Percentiles rank a stretch among this genome's conserved stretches.
Evolutionary conservation across 192 early-diverging fungal species (phyloP).

Genomic region (Backusella macrospora): DNA sequence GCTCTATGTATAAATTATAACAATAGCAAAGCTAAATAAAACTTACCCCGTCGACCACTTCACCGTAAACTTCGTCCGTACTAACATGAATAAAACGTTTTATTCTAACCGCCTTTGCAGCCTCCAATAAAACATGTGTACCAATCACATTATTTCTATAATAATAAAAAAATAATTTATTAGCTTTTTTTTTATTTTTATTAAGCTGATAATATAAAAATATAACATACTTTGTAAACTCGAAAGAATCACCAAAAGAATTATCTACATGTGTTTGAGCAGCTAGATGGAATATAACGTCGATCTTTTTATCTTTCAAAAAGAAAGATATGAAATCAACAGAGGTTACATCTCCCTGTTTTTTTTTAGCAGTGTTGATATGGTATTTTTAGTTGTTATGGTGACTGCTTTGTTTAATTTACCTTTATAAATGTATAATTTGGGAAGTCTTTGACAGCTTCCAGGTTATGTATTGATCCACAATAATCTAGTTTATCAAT

Average conservation of each 20-base stretch:
- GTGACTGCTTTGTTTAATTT: background rate
- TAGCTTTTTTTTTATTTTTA: background rate
- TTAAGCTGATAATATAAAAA: background rate
- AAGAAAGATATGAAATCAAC: slow-evolving; percentile 64
- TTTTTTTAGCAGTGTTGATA: background rate
- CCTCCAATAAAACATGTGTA: slow-evolving; percentile 80
- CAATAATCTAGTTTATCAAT: slow-evolving; percentile 85
- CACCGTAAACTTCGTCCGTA: slow-evolving; percentile 87
- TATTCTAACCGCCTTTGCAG: slow-evolving; percentile 54
- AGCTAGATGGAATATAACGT: slow-evolving; percentile 77
- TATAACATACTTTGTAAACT: slow-evolving; percentile 61
- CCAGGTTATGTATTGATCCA: slow-evolving; percentile 64
- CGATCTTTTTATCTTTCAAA: slow-evolving; percentile 67
- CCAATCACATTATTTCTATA: slow-evolving; percentile 74
- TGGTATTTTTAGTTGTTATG: background rate
- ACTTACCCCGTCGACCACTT: slow-evolving; percentile 57
- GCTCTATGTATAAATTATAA: background rate
- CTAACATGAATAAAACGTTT: slow-evolving; percentile 75
- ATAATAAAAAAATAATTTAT: background rate
- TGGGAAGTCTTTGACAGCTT: slow-evolving; percentile 42
- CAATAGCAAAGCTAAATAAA: background rate
- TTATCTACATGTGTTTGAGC: slow-evolving; percentile 86
- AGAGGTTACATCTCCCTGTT: slow-evolving; percentile 68
- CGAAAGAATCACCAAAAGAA: slow-evolving; percentile 82
- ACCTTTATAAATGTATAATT: slow-evolving; percentile 73